Evolutionary conservation across 164 flowering plant species (phyloP).

Genomic region (Annona cherimola): DNA sequence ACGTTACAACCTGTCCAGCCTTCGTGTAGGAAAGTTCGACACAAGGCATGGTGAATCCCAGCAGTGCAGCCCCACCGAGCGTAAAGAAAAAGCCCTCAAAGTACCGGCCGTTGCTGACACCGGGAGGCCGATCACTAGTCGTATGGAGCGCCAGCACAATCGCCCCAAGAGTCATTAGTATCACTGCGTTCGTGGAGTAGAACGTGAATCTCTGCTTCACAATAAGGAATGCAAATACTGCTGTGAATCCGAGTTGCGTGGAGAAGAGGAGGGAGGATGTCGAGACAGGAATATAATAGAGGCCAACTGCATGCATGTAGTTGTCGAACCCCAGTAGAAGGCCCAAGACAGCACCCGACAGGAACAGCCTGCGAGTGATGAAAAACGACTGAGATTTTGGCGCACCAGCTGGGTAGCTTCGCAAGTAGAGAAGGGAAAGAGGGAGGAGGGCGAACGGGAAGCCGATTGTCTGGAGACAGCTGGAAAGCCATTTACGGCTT

Average conservation of each 20-base stretch:
- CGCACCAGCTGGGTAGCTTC: background rate
- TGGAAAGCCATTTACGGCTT: constrained; percentile 9
- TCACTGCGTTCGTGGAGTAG: constrained; percentile 19
- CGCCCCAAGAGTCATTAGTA: constrained; percentile 16
- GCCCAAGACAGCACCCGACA: constrained; percentile 8
- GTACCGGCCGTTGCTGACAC: constrained; percentile 13
- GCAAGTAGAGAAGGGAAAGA: background rate
- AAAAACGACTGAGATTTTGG: background rate
- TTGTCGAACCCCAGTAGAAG: constrained; percentile 5
- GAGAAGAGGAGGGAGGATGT: constrained; percentile 20
- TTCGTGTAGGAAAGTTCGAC: constrained; percentile 24
- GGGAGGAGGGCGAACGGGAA: constrained; percentile 1
- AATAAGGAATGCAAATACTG: constrained; percentile 18
- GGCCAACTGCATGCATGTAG: constrained; percentile 12
- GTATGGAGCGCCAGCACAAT: constrained; percentile 16
- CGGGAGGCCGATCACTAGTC: constrained; percentile 15
- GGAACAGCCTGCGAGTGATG: constrained; percentile 4
- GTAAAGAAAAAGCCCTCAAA: constrained; percentile 21
- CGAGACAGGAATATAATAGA: constrained; percentile 15
- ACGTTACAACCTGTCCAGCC: constrained; percentile 25
- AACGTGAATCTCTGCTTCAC: constrained; percentile 23
- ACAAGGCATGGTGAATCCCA: constrained; percentile 15
- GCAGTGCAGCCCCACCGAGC: constrained; percentile 7
- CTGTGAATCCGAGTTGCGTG: constrained; percentile 23
- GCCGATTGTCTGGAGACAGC: constrained; percentile 8